A percentile compares a stretch with the other conserved stretches of the same genome.
Evolutionary conservation across 1,139 yeast genomes (phyloP).

Genomic region (Oligophagozyma castellii): DNA sequence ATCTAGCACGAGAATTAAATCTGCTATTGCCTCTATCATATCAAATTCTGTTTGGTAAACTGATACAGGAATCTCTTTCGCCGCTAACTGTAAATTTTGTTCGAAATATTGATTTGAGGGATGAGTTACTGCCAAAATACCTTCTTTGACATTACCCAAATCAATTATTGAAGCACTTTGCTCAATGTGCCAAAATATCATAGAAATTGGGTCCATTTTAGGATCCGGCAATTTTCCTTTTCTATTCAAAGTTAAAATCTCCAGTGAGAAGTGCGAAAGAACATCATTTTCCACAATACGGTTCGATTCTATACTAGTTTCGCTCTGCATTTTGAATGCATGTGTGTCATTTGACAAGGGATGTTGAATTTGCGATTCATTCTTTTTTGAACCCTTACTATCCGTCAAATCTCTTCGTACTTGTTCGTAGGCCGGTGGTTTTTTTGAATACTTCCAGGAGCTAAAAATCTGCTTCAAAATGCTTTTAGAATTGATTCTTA

Average conservation of each 20-base stretch:
- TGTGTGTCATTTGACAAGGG: background rate
- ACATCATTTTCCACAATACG: conserved; percentile 15
- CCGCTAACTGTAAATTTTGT: conserved; percentile 8
- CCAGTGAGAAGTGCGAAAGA: conserved; percentile 47
- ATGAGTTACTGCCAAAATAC: conserved; percentile 23
- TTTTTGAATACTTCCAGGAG: conserved; percentile 27
- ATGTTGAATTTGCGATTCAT: background rate
- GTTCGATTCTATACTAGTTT: too few relatives aligned
- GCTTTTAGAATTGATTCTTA: conserved; percentile 5
- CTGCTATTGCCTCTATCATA: conserved; percentile 41
- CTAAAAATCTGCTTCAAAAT: conserved; percentile 3
- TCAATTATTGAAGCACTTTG: conserved; percentile 29
- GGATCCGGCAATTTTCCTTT: conserved; percentile 54
- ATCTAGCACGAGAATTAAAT: conserved; percentile 49
- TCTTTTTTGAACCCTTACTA: background rate
- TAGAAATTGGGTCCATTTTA: conserved; percentile 36
- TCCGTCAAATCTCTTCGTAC: conserved; percentile 23
- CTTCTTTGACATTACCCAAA: conserved; percentile 23
- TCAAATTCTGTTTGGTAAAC: conserved; percentile 38
- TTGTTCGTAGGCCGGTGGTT: conserved; percentile 30
- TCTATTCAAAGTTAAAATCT: conserved; percentile 49
- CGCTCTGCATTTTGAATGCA: background rate
- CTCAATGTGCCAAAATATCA: conserved; percentile 52
- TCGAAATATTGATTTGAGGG: conserved; percentile 1
- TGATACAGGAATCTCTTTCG: conserved; percentile 13